Evolutionary conservation across 2,329 filamentous ascomycete species (phyloP).

Genomic region (Penicillium decumbens): DNA sequence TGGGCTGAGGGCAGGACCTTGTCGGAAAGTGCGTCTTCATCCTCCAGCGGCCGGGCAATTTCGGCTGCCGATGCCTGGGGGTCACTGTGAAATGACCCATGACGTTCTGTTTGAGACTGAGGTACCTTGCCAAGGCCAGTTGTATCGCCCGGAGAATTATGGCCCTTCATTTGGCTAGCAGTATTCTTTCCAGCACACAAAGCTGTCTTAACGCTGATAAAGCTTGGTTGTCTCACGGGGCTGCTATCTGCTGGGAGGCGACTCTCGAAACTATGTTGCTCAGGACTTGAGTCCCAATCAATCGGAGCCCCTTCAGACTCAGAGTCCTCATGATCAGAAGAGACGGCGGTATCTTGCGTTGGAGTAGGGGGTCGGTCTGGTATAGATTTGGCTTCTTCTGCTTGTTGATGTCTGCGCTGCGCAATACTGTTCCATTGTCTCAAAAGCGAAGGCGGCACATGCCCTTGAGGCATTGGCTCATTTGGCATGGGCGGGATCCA

Average conservation of each 20-base stretch:
- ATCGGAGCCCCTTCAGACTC: neutral
- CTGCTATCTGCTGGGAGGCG: slow-evolving; percentile 31
- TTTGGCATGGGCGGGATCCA: slow-evolving; percentile 37
- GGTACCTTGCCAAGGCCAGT: neutral
- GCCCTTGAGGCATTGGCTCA: slow-evolving; percentile 23
- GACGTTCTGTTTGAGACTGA: neutral
- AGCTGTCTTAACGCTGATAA: neutral
- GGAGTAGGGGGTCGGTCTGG: slow-evolving; percentile 7
- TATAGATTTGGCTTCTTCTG: slow-evolving; percentile 3
- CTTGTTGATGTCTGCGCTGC: slow-evolving; percentile 6
- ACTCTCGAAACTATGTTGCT: slow-evolving; percentile 8
- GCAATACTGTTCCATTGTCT: slow-evolving; percentile 35
- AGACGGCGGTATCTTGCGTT: slow-evolving; percentile 15
- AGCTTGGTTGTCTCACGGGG: slow-evolving; percentile 11
- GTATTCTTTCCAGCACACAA: neutral
- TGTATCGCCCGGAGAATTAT: neutral
- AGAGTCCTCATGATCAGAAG: slow-evolving; percentile 14
- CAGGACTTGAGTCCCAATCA: slow-evolving; percentile 21
- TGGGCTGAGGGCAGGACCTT: neutral
- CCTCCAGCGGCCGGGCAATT: neutral
- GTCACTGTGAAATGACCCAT: neutral
- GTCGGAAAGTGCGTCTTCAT: neutral
- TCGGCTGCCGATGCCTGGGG: neutral
- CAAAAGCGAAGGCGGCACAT: slow-evolving; percentile 36
- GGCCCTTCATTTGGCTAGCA: neutral